Evolutionary conservation across 2,329 filamentous ascomycete genomes (phyloP).

Genomic region (Hirsutella rhossiliensis): DNA sequence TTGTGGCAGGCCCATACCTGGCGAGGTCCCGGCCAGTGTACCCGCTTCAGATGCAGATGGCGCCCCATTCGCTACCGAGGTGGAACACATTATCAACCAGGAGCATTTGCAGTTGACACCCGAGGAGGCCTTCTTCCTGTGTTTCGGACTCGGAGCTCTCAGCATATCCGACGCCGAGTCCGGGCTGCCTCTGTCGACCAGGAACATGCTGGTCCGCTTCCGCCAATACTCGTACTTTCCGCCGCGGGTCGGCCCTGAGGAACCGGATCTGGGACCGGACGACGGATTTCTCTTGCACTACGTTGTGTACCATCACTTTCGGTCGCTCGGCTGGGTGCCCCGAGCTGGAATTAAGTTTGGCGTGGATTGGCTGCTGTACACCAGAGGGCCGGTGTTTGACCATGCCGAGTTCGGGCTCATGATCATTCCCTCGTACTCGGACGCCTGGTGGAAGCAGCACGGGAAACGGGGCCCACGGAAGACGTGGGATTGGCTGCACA

Average conservation of each 20-base stretch:
- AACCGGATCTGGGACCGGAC: slow-evolving; percentile 49
- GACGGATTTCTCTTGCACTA: slow-evolving; percentile 82
- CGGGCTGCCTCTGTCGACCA: slow-evolving; percentile 32
- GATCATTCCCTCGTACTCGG: slow-evolving; percentile 70
- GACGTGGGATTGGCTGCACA: slow-evolving; percentile 77
- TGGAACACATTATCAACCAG: slow-evolving; percentile 29
- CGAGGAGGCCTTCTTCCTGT: slow-evolving; percentile 86
- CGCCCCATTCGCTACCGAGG: not conserved
- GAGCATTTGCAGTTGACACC: slow-evolving; percentile 88
- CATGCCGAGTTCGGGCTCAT: slow-evolving; percentile 89
- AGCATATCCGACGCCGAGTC: slow-evolving; percentile 42
- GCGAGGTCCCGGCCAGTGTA: not conserved
- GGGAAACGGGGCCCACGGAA: slow-evolving; percentile 35
- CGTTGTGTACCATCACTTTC: slow-evolving; percentile 88
- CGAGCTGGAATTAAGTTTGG: slow-evolving; percentile 90
- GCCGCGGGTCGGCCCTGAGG: slow-evolving; percentile 26
- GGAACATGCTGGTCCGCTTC: slow-evolving; percentile 53
- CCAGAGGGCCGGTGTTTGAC: slow-evolving; percentile 82
- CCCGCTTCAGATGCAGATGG: not conserved
- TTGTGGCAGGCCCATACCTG: not conserved
- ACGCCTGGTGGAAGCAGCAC: slow-evolving; percentile 57
- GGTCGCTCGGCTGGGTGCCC: slow-evolving; percentile 89
- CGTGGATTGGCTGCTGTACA: slow-evolving; percentile 89
- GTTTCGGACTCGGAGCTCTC: slow-evolving; percentile 67
- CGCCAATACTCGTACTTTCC: slow-evolving; percentile 61